Conservation (phyloP, 257 asterid genomes). For the Jacaranda copaia region DNA sequence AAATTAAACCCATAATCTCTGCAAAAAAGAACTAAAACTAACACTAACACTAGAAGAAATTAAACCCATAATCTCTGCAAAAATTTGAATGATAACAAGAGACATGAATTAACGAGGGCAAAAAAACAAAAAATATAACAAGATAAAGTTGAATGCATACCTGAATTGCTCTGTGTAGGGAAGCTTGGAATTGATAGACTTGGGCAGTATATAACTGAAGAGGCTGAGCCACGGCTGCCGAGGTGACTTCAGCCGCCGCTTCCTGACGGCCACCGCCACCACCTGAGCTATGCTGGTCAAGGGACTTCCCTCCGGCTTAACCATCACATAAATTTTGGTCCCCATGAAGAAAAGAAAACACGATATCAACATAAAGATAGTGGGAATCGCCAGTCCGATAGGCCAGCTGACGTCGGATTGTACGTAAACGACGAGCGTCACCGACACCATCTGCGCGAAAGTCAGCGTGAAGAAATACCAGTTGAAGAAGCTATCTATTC, state of each 20-base stretch:
- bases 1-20: too few species aligned
- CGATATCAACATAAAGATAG: conserved; percentile 64
- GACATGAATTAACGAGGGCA: neutral
- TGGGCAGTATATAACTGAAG: conserved; percentile 45
- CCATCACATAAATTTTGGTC: conserved; percentile 64
- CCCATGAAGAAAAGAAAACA: conserved; percentile 66
- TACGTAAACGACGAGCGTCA: conserved; percentile 71
- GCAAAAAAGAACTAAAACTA: too few species aligned
- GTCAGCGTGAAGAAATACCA: conserved; percentile 85
- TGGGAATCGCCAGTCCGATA: conserved; percentile 69
- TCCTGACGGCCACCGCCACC: conserved; percentile 52
- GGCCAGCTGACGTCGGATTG: conserved; percentile 76
- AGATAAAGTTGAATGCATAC: conserved; percentile 33
- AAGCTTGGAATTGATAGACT: conserved; percentile 70
- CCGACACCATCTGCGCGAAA: conserved; percentile 73
- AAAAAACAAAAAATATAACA: neutral
- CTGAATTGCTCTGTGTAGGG: conserved; percentile 70
- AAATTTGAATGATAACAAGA: too few species aligned
- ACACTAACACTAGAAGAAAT: too few species aligned
- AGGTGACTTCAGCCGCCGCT: conserved; percentile 57
- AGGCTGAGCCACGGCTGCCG: conserved; percentile 56
- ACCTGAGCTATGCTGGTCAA: conserved; percentile 62
- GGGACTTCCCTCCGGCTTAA: conserved; percentile 82
- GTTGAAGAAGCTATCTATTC: conserved; percentile 76
- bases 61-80: too few species aligned